Conservation (phyloP, 495 filamentous ascomycete genomes). For the Trichoderma orchidacearum region DNA sequence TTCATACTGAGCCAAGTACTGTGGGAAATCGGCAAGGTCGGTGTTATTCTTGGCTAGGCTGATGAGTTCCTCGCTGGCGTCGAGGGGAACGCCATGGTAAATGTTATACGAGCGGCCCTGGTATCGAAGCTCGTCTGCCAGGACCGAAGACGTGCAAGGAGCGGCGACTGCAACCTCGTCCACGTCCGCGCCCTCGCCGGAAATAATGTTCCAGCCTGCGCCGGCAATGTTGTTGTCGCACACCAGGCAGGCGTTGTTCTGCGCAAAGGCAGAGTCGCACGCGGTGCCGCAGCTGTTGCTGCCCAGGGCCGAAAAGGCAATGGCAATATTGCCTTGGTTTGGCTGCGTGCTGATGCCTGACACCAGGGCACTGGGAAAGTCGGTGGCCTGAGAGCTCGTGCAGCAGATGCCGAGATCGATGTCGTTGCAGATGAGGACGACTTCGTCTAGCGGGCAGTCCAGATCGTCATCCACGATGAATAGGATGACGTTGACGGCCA, state of each 20-base stretch:
- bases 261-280: neutral
- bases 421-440: neutral
- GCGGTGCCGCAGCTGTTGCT: neutral
- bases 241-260: neutral
- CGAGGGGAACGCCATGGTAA: neutral
- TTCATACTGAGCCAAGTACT: neutral
- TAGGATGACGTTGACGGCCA: neutral
- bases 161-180: neutral
- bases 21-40: neutral
- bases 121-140: neutral
- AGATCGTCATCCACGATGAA: neutral
- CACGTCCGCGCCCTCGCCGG: neutral
- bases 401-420: neutral
- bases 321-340: neutral
- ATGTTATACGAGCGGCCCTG: neutral
- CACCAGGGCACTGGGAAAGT: neutral
- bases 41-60: neutral
- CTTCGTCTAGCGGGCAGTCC: neutral
- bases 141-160: neutral
- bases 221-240: neutral
- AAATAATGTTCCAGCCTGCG: neutral
- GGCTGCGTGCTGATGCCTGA: neutral
- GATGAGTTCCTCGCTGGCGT: neutral
- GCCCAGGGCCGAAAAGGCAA: neutral
- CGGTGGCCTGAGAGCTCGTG: neutral